Evolutionary conservation across 331 rosid genomes (phyloP).

Genomic region (Cydonia oblonga): DNA sequence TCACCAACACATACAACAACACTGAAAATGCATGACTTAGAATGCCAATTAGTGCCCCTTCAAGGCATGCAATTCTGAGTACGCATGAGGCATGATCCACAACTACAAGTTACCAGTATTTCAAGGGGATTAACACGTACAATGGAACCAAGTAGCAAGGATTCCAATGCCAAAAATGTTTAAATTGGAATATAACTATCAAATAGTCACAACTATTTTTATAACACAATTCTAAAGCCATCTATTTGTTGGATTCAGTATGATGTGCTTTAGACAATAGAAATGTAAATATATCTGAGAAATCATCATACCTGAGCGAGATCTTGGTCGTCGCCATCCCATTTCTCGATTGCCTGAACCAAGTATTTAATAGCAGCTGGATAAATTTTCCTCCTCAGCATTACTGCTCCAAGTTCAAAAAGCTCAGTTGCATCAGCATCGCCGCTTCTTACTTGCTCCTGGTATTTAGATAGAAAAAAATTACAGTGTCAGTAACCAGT

Average conservation of each 20-base stretch:
- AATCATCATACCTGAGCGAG: slow-evolving; percentile 71
- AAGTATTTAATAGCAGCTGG: slow-evolving; percentile 85
- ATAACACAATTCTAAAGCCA: neutral
- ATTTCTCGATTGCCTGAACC: slow-evolving; percentile 87
- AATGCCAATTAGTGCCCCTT: neutral
- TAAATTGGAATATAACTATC: neutral
- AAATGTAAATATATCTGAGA: neutral
- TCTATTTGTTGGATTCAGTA: neutral
- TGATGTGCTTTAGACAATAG: neutral
- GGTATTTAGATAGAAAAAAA: slow-evolving; percentile 13
- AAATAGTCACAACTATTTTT: neutral
- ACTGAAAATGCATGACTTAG: neutral
- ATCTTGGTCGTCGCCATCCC: slow-evolving; percentile 96
- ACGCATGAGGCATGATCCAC: too few species aligned
- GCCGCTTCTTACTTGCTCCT: slow-evolving; percentile 97
- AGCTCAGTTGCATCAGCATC: slow-evolving; percentile 83
- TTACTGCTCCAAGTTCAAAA: slow-evolving; percentile 97
- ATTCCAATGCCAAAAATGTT: neutral
- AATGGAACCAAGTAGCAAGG: neutral
- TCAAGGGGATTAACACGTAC: neutral
- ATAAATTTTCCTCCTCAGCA: slow-evolving; percentile 89
- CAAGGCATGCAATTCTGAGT: neutral
- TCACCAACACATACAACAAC: neutral
- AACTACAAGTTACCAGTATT: too few species aligned
- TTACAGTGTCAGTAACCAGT: neutral